Evolutionary conservation across 495 filamentous ascomycete species (phyloP).

Genomic region (Peziza echinospora): DNA sequence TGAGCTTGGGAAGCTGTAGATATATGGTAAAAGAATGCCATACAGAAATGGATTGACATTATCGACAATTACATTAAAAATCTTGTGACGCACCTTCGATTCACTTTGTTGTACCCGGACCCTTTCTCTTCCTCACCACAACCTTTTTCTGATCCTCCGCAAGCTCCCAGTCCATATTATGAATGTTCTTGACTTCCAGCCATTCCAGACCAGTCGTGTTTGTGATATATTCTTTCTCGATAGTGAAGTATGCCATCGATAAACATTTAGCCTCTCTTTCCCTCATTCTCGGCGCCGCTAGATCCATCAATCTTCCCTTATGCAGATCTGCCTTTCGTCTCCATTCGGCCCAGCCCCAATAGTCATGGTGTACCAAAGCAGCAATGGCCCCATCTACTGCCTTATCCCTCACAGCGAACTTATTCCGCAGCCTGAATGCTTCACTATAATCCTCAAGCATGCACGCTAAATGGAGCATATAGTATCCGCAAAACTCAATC

Average conservation of each 20-base stretch:
- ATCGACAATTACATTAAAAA: background rate
- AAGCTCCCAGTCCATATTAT: conserved; percentile 67
- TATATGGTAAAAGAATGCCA: no score
- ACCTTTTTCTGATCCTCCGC: no score
- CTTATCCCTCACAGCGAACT: background rate
- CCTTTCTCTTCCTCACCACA: no score
- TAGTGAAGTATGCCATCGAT: conserved; percentile 55
- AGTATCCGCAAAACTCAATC: background rate
- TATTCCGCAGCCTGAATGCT: background rate
- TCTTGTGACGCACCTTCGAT: background rate
- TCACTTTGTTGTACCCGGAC: no score
- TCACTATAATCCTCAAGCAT: background rate
- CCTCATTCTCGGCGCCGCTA: conserved; percentile 46
- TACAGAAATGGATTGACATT: no score
- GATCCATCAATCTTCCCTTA: conserved; percentile 55
- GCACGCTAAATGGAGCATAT: background rate
- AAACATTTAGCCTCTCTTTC: conserved; percentile 62
- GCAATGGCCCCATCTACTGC: no score
- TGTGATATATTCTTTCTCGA: conserved; percentile 44
- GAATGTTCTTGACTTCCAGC: conserved; percentile 39
- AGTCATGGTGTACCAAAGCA: no score
- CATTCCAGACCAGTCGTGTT: conserved; percentile 37
- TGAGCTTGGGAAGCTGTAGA: no score
- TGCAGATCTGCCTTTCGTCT: conserved; percentile 54
- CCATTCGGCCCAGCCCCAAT: conserved; percentile 51